Conservation (phyloP, 805 yeast genomes). For the Saccharomycopsis synnaedendra region DNA sequence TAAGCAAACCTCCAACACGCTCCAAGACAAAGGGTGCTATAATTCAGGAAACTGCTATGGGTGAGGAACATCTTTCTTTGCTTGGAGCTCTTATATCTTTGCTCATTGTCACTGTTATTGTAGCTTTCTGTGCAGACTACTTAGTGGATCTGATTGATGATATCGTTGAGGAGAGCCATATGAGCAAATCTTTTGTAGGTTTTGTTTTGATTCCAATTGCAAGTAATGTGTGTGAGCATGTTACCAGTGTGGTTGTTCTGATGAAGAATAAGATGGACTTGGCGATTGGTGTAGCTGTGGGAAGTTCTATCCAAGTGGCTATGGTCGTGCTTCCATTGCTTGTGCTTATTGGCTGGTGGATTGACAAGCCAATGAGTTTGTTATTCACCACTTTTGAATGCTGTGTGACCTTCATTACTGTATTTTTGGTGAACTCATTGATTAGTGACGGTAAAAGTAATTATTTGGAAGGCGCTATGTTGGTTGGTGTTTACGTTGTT, state of each 20-base stretch:
- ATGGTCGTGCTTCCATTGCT: slow-evolving; percentile 90
- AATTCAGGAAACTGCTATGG: slow-evolving; percentile 18
- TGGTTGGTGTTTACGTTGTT: slow-evolving; percentile 73
- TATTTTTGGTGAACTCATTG: slow-evolving; percentile 75
- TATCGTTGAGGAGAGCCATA: slow-evolving; percentile 70
- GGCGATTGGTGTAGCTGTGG: slow-evolving; percentile 94
- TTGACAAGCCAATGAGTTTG: slow-evolving; percentile 85
- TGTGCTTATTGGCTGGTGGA: slow-evolving; percentile 85
- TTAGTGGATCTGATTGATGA: slow-evolving; percentile 89
- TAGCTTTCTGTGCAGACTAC: slow-evolving; percentile 86
- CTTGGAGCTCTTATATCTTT: slow-evolving; percentile 38
- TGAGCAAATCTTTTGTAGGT: slow-evolving; percentile 92
- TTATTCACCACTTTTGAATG: slow-evolving; percentile 91
- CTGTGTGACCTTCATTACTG: slow-evolving; percentile 79
- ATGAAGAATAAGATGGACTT: slow-evolving; percentile 94
- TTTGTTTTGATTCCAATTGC: slow-evolving; percentile 89
- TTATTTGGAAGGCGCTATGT: slow-evolving; percentile 94
- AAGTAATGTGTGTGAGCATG: slow-evolving; percentile 98
- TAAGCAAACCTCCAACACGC: not conserved
- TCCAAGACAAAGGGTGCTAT: slow-evolving; percentile 9
- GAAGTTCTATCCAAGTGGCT: slow-evolving; percentile 91
- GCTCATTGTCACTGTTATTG: slow-evolving; percentile 57
- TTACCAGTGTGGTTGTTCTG: slow-evolving; percentile 90
- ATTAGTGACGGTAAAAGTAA: slow-evolving; percentile 90
- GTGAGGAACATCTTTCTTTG: slow-evolving; percentile 28